Evolutionary conservation across 176 grass and related monocot genomes (phyloP), one percentile per base, ranked within the genome.

Genomic region (Puccinellia tenuiflora): DNA sequence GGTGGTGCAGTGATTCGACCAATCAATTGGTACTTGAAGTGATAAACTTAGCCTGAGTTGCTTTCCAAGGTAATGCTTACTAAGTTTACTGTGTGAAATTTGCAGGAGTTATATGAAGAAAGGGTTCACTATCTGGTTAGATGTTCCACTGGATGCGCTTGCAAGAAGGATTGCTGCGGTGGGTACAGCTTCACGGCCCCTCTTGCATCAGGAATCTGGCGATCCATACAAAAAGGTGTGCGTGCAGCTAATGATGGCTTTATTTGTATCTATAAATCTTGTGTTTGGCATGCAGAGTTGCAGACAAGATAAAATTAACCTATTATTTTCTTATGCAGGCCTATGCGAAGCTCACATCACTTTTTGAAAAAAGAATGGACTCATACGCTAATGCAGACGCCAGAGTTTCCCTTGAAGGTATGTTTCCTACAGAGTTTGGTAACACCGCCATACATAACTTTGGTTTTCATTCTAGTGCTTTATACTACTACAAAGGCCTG

Each of bases 1-100:
- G 95, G 95, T 40, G 92, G 95, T 84, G 92, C 92, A 15, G 92
- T 97, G 88, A 92, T 94, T 77, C 88, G 92, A 46, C 92, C 95
- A 81, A 84, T 91, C 84, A 94, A 97, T 88, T 97, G 92, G 92
- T 94, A 94, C 56, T 82, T 22, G 70, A 86, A 87, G 80, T 61
- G 61, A 86, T 53, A 89, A 79, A 84, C 54, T 83, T 83, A 90
- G 15, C 33, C 22, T 37, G 26, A 75, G 65, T 71, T 88, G 65
- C 12, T 80, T 60, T 52, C 73, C 69, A 66, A 88, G 66, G 62
- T 33, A 79, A 88, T 72, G 52, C 68, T 80, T 31, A 69, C 67
- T 12, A 28, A 68, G 77, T 34, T 68, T 73, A 52, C 26, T 17
- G 33, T 10, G 24, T 66, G 15, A 64, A 51, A 85, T 89, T 79